Conservation (phyloP, 345 rosid species). For the Cardiospermum halicacabum region DNA sequence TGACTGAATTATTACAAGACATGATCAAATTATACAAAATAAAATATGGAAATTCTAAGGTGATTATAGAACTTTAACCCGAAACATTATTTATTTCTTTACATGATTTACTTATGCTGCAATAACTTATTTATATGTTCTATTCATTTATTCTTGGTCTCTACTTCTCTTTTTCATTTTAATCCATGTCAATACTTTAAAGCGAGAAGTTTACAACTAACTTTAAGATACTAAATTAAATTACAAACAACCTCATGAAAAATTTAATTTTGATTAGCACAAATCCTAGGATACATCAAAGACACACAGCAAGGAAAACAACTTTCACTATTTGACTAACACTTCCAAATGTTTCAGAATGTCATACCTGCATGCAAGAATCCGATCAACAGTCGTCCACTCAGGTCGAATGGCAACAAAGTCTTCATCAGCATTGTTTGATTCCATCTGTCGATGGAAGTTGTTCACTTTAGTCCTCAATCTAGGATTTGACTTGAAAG, state of each 20-base stretch:
- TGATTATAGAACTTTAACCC: neutral
- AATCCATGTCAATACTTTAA: neutral
- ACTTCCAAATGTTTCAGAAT: constrained; percentile 11
- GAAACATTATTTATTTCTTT: neutral
- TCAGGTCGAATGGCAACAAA: constrained; percentile 89
- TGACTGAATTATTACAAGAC: neutral
- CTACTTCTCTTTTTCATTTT: neutral
- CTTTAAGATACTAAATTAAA: constrained; percentile 6
- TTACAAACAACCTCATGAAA: neutral
- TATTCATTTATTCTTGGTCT: neutral
- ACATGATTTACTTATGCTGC: neutral
- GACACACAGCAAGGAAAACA: constrained; percentile 5
- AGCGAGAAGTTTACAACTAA: neutral
- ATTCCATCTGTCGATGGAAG: constrained; percentile 73
- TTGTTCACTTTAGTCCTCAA: constrained; percentile 84
- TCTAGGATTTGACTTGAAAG: constrained; percentile 90
- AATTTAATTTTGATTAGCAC: neutral
- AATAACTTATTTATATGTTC: neutral
- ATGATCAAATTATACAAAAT: constrained; percentile 1
- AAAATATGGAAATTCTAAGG: neutral
- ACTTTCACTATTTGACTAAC: neutral
- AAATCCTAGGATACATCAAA: neutral
- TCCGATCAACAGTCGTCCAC: constrained; percentile 98
- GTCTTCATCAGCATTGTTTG: constrained; percentile 72
- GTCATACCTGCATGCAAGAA: constrained; percentile 83